These are phyloP conservation scores for Volvox carteri DNA, from an alignment of 163 green algal species.

Conservation along the genomic window DNA sequence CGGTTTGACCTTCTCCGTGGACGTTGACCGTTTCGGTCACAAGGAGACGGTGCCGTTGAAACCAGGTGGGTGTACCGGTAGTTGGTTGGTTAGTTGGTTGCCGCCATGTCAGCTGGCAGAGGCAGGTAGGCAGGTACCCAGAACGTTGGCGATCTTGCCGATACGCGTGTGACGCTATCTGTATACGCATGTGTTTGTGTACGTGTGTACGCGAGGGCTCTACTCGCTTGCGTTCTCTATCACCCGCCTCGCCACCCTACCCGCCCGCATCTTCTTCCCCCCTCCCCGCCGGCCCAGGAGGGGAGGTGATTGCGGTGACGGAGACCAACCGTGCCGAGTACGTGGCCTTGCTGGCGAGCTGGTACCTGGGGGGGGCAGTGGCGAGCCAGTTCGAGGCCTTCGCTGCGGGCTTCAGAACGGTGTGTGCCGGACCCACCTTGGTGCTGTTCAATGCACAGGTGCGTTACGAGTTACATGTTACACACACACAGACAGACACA, in stretches of 20 bases:
- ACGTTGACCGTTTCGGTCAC: slow-evolving; percentile 73
- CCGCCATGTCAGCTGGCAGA: neutral
- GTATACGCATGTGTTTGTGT: neutral
- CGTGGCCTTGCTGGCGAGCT: slow-evolving; percentile 74
- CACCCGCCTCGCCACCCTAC: too few species aligned
- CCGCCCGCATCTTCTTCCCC: too few species aligned
- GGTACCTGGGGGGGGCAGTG: slow-evolving; percentile 17
- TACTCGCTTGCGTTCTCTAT: too few species aligned
- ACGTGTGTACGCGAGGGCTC: too few species aligned
- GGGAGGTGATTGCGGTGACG: slow-evolving; percentile 85
- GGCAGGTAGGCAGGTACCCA: too few species aligned
- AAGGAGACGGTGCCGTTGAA: slow-evolving; percentile 59
- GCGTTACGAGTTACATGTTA: too few species aligned
- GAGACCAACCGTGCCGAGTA: slow-evolving; percentile 93
- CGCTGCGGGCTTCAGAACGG: slow-evolving; percentile 87
- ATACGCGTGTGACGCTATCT: too few species aligned
- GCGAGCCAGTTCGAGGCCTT: slow-evolving; percentile 91
- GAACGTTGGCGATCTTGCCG: too few species aligned
- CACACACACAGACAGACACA: too few species aligned
- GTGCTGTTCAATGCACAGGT: slow-evolving; percentile 89
- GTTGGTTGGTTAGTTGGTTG: neutral
- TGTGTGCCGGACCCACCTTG: slow-evolving; percentile 88
- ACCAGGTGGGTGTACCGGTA: slow-evolving; percentile 33
- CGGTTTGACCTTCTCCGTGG: slow-evolving; percentile 85
- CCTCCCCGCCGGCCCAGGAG: slow-evolving; percentile 65